These are phyloP conservation scores for Aaosphaeria pasadenensis DNA, from an alignment of 2,329 filamentous ascomycete genomes.

Conservation along the genomic window DNA sequence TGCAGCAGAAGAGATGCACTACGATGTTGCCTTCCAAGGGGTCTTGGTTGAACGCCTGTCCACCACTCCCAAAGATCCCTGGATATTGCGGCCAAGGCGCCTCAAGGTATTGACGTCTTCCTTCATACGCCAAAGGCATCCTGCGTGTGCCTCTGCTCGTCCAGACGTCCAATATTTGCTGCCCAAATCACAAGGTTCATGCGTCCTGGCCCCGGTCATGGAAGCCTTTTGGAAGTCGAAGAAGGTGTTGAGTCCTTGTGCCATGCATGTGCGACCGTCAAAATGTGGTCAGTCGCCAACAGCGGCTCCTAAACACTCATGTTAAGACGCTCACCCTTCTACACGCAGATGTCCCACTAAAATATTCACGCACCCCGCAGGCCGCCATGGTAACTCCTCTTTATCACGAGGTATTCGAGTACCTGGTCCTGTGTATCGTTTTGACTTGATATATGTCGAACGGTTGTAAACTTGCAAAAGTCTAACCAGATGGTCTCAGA, in stretches of 20 bases:
- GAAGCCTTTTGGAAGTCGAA: conserved; percentile 14
- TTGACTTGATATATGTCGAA: no score
- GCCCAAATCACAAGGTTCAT: conserved; percentile 17
- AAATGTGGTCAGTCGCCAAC: background rate
- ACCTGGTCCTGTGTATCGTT: no score
- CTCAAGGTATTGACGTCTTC: conserved; percentile 15
- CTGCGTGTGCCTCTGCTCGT: conserved; percentile 15
- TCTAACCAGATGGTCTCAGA: background rate
- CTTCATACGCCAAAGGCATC: conserved; percentile 16
- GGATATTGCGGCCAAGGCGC: conserved; percentile 26
- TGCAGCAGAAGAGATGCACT: conserved; percentile 17
- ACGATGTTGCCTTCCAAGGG: conserved; percentile 16
- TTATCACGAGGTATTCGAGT: background rate
- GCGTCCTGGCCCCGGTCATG: conserved; percentile 11
- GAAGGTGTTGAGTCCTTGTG: conserved; percentile 21
- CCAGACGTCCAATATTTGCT: conserved; percentile 19
- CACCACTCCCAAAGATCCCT: conserved; percentile 11
- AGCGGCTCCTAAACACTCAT: background rate
- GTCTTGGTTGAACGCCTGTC: conserved; percentile 12
- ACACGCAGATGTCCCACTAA: no score
- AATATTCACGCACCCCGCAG: background rate
- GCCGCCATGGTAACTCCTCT: background rate
- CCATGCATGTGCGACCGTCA: background rate
- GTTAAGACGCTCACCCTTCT: no score
- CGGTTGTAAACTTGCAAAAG: background rate